These are phyloP conservation scores for Parathielavia appendiculata DNA, from an alignment of 495 filamentous ascomycete genomes.

Conservation along the genomic window DNA sequence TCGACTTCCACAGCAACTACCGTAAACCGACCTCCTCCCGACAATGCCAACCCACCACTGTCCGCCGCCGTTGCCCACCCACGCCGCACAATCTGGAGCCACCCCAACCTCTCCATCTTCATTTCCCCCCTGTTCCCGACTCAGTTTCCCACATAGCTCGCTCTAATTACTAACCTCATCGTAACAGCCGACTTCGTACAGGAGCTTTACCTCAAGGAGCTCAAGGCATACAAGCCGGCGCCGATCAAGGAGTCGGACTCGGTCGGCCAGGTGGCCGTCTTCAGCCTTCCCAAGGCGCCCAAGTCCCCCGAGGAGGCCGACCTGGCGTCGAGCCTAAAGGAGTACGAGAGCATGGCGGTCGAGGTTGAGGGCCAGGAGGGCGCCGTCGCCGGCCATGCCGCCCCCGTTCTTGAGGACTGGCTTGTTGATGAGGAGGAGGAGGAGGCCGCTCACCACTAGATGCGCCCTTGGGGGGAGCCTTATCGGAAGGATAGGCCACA, in stretches of 20 bases:
- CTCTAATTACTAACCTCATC: background rate
- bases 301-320: slow-evolving; percentile 86
- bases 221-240: slow-evolving; percentile 85
- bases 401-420: slow-evolving; percentile 46
- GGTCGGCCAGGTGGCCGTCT: slow-evolving; percentile 87
- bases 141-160: too few relatives aligned
- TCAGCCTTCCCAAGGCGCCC: slow-evolving; percentile 70
- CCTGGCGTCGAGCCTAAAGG: slow-evolving; percentile 81
- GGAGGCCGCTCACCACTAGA: slow-evolving; percentile 39
- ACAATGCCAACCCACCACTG: background rate
- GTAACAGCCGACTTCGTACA: slow-evolving; percentile 82
- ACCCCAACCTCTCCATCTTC: background rate
- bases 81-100: background rate
- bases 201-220: slow-evolving; percentile 92
- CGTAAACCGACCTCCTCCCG: background rate
- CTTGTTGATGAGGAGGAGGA: slow-evolving; percentile 48
- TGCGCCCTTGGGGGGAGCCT: background rate
- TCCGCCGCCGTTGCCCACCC: background rate
- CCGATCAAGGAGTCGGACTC: slow-evolving; percentile 79
- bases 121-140: background rate
- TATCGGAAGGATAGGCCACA: background rate
- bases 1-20: background rate
- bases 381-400: slow-evolving; percentile 28
- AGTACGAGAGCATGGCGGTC: slow-evolving; percentile 86
- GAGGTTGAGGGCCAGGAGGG: slow-evolving; percentile 86